Percentiles rank a stretch among this genome's conserved stretches.
Conservation (phyloP, 2,329 filamentous ascomycete species). For the Madurella fahalii region DNA sequence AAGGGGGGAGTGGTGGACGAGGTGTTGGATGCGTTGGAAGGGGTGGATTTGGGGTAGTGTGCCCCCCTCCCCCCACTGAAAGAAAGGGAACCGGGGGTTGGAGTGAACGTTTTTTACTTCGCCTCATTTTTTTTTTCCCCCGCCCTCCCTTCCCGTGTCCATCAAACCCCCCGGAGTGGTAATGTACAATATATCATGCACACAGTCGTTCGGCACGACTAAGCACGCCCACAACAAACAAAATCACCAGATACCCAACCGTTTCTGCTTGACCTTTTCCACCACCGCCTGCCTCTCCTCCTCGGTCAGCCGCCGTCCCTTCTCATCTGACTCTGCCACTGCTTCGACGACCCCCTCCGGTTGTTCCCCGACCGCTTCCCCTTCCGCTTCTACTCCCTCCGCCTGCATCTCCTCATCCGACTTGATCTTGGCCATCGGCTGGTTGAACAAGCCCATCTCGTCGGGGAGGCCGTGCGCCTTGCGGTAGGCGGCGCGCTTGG, state of each 20-base stretch:
- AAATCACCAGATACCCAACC: conserved; percentile 72
- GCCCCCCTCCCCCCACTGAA: background rate
- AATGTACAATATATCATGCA: conserved; percentile 5
- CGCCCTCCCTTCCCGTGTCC: background rate
- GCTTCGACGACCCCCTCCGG: conserved; percentile 43
- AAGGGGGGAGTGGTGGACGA: conserved; percentile 80
- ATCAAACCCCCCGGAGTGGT: background rate
- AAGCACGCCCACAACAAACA: conserved; percentile 1
- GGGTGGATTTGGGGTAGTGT: conserved; percentile 60
- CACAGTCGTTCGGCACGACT: background rate
- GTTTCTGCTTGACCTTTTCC: conserved; percentile 60
- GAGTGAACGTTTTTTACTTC: background rate
- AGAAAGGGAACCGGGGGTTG: background rate
- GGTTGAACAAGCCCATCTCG: conserved; percentile 46
- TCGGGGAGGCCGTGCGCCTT: conserved; percentile 78
- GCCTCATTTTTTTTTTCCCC: background rate
- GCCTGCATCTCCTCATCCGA: conserved; percentile 20
- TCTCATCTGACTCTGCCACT: conserved; percentile 28
- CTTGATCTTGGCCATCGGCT: conserved; percentile 23
- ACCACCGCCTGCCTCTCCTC: conserved; percentile 16
- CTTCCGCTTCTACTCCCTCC: conserved; percentile 29
- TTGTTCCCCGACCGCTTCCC: conserved; percentile 35
- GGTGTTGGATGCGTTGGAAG: conserved; percentile 75
- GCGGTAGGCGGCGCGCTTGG: conserved; percentile 80
- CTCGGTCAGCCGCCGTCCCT: conserved; percentile 26